Evolutionary conservation across 257 asterid species (phyloP).

Genomic region (Penstemon davidsonii): DNA sequence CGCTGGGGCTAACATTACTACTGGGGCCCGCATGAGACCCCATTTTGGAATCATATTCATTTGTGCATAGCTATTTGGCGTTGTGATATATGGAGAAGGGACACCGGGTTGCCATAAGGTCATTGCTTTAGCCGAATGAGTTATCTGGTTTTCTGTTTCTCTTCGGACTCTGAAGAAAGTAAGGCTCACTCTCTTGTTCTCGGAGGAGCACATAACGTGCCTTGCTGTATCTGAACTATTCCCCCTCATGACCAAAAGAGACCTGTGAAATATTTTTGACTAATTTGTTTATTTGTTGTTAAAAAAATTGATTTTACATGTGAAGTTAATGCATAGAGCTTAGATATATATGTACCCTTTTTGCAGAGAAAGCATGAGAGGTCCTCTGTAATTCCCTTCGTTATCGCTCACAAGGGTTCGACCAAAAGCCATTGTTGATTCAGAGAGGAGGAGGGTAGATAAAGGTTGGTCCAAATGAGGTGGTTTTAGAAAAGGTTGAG

Average conservation of each 20-base stretch:
- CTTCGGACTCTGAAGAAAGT: slow-evolving; percentile 77
- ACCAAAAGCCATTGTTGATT: slow-evolving; percentile 92
- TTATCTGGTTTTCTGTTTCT: slow-evolving; percentile 38
- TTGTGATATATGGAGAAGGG: slow-evolving; percentile 41
- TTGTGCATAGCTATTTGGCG: slow-evolving; percentile 43
- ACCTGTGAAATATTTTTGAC: slow-evolving; percentile 45
- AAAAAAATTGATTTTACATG: neutral
- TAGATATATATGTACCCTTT: slow-evolving; percentile 62
- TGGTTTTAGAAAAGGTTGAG: slow-evolving; percentile 95
- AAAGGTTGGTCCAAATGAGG: slow-evolving; percentile 97
- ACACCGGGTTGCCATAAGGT: slow-evolving; percentile 78
- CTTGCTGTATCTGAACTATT: slow-evolving; percentile 87
- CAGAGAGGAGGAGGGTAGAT: slow-evolving; percentile 78
- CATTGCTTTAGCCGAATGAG: slow-evolving; percentile 36
- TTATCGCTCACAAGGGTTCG: slow-evolving; percentile 68
- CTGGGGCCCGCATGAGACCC: slow-evolving; percentile 66
- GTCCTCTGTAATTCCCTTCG: slow-evolving; percentile 86
- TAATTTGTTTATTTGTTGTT: slow-evolving; percentile 2
- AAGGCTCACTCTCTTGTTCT: slow-evolving; percentile 75
- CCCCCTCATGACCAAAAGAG: slow-evolving; percentile 91
- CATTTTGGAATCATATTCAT: slow-evolving; percentile 65
- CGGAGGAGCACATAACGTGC: slow-evolving; percentile 91
- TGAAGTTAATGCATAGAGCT: neutral
- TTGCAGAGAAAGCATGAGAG: slow-evolving; percentile 75
- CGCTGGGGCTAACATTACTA: slow-evolving; percentile 71